These are phyloP conservation scores for Petunia axillaris DNA, from an alignment of 257 asterid genomes.

Conservation along the genomic window DNA sequence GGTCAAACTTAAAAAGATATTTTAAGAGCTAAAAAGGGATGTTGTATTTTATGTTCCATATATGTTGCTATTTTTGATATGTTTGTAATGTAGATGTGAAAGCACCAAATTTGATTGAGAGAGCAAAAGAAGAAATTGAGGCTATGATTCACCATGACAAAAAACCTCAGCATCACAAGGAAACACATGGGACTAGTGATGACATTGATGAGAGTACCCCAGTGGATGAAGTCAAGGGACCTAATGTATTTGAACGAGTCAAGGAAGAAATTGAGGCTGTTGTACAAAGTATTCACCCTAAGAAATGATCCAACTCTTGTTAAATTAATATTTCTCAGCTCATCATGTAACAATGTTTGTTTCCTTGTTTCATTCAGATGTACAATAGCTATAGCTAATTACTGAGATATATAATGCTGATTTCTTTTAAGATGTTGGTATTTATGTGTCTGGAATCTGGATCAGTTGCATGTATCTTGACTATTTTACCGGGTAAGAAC, in stretches of 20 bases:
- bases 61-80: neutral
- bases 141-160: conserved; percentile 35
- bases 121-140: conserved; percentile 44
- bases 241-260: conserved; percentile 62
- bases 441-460: neutral
- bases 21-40: neutral
- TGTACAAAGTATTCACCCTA: conserved; percentile 54
- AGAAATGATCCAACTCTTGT: conserved; percentile 44
- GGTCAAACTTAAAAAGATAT: neutral
- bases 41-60: neutral
- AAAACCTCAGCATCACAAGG: conserved; percentile 55
- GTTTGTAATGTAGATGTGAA: conserved; percentile 31
- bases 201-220: conserved; percentile 69
- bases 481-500: neutral
- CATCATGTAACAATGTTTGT: conserved; percentile 3
- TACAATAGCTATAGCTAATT: neutral
- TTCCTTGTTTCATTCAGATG: neutral
- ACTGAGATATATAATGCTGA: neutral
- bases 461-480: neutral
- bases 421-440: neutral
- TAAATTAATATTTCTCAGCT: neutral
- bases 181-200: conserved; percentile 81
- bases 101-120: conserved; percentile 39
- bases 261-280: conserved; percentile 94
- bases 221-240: conserved; percentile 73